Evolutionary conservation across 2,329 filamentous ascomycete species (phyloP), one percentile per base, ranked within the genome.

Genomic region (Penicillium hesseltinei): DNA sequence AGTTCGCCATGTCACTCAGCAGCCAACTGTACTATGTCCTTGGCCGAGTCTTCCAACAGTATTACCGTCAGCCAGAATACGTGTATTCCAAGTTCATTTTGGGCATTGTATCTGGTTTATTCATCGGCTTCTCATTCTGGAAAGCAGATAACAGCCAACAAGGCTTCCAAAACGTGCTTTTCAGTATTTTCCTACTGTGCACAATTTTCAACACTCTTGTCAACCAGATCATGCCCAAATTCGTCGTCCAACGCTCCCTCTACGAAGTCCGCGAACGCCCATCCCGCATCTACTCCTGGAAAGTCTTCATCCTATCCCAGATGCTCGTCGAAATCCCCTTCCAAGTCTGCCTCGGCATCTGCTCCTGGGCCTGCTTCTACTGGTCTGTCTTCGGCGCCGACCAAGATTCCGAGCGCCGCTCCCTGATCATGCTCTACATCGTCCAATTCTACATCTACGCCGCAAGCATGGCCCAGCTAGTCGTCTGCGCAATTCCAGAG

Each of bases 191-290:
- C 82, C 88, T 92, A 79, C 75, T 92, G 43, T 77, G 77, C 66
- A 73, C 75, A 4, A 76, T 80, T 25, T 83, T 83, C 70, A 79
- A 79, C 13, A 77, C 76, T 5, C 66, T 83, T 6, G 77, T 81
- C 1, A 78, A 82, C 57, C 80, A 80, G 67, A 70, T 70, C 40
- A 92, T 93, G 88, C 90, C 91, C 0, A 86, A 90, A 64, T 94
- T 95, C 66, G 88, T 93, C 66, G 85, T 86, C 21, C 90, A 93
- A 68, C 85, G 91, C 48, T 83, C 87, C 9, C 78, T 95, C 0
- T 95, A 93, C 73, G 91, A 94, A 74, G 89, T 88, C 35, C 89
- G 90, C 48, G 91, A 94, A 75, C 86, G 90, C 2, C 90, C 90
- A 0, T 89, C 87, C 47, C 91, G 92, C 76, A 85, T 89, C 0